These are phyloP conservation scores for Monilinia aucupariae DNA, from an alignment of 2,329 filamentous ascomycete genomes.

Conservation along the genomic window DNA sequence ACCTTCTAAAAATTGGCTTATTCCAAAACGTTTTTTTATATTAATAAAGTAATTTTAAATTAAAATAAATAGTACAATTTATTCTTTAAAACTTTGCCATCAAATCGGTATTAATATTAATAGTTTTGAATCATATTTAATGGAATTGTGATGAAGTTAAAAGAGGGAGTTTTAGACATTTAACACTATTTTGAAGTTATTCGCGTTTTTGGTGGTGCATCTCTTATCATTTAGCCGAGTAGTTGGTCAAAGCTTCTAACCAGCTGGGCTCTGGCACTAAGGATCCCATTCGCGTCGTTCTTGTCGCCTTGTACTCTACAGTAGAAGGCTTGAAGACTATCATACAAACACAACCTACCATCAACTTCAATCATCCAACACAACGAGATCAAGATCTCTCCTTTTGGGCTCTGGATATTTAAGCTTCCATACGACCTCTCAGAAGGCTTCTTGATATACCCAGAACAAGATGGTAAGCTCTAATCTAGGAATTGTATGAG, in stretches of 20 bases:
- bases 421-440: background rate
- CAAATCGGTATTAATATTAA: too few species aligned
- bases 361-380: constrained; percentile 24
- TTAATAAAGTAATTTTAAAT: too few species aligned
- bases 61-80: too few species aligned
- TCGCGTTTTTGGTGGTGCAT: too few species aligned
- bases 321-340: constrained; percentile 22
- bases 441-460: constrained; percentile 16
- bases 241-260: constrained; percentile 10
- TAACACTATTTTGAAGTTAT: too few species aligned
- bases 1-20: too few species aligned
- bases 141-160: too few species aligned
- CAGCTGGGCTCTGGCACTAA: background rate
- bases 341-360: background rate
- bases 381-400: constrained; percentile 21
- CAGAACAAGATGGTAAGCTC: constrained; percentile 32
- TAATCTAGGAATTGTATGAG: constrained; percentile 12
- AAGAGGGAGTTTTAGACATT: too few species aligned
- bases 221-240: too few species aligned
- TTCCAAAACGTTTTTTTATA: too few species aligned
- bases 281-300: constrained; percentile 12
- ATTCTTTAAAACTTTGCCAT: too few species aligned
- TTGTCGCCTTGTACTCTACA: constrained; percentile 19
- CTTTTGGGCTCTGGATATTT: background rate
- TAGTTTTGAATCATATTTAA: too few species aligned